phyloP scores from a whole-genome alignment of 768 basidiomycete species.

The Pulveroboletus sp. region DNA sequence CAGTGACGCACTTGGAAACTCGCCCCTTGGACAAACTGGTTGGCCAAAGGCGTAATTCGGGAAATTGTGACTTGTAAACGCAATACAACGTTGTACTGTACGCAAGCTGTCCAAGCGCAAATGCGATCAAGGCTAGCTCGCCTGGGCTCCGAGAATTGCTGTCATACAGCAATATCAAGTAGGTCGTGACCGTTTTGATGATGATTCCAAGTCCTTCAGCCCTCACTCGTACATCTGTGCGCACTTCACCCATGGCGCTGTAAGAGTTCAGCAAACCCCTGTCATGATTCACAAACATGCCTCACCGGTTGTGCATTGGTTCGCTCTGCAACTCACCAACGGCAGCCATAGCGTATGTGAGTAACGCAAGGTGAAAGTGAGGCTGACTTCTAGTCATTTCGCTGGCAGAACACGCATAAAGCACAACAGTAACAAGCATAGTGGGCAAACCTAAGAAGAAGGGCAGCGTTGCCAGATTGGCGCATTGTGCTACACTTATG shows the following conservation, averaged over 20 bases:
- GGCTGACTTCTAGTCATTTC: conserved; percentile 56
- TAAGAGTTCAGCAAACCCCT: conserved; percentile 19
- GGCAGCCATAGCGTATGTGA: conserved; percentile 70
- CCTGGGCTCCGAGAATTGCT: conserved; percentile 30
- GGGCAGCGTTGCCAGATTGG: conserved; percentile 61
- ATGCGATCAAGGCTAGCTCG: conserved; percentile 67
- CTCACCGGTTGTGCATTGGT: conserved; percentile 73
- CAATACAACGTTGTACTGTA: conserved; percentile 60
- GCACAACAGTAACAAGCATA: conserved; percentile 44
- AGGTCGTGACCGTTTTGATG: conserved; percentile 67
- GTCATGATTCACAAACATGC: conserved; percentile 1
- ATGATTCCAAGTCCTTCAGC: conserved; percentile 86
- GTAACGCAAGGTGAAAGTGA: conserved; percentile 58
- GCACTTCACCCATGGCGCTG: conserved; percentile 65
- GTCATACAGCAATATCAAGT: conserved; percentile 58
- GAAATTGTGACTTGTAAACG: conserved; percentile 50
- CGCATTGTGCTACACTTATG: conserved; percentile 17
- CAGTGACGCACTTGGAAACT: conserved; percentile 17
- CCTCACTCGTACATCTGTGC: conserved; percentile 67
- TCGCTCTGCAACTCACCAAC: conserved; percentile 77
- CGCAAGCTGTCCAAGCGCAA: conserved; percentile 78
- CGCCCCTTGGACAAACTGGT: conserved; percentile 14
- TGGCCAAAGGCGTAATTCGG: conserved; percentile 33
- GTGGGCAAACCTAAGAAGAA: conserved; percentile 65
- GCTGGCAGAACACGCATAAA: conserved; percentile 57